Conservation (phyloP, 1,284 basidiomycete species). For the Sphagnurus paluster region DNA sequence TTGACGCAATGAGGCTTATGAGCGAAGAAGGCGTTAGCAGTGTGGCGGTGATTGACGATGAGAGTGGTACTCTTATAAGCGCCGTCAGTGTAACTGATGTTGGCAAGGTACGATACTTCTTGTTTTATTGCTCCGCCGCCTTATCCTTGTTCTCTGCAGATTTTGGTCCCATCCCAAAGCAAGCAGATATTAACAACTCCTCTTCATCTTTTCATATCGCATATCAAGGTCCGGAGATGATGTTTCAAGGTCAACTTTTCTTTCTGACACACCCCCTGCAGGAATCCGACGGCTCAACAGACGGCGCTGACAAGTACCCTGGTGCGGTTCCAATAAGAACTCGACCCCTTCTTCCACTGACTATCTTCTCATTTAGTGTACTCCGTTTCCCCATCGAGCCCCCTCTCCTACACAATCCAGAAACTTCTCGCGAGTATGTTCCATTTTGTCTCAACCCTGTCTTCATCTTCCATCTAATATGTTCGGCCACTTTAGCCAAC, state of each 20-base stretch:
- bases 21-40: slow-evolving; percentile 79
- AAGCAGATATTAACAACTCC: slow-evolving; percentile 69
- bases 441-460: not conserved
- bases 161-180: slow-evolving; percentile 73
- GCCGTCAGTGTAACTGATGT: slow-evolving; percentile 79
- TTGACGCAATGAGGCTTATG: slow-evolving; percentile 80
- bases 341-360: not conserved
- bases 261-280: slow-evolving; percentile 22
- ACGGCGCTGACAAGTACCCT: slow-evolving; percentile 74
- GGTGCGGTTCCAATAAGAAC: slow-evolving; percentile 37
- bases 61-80: slow-evolving; percentile 58
- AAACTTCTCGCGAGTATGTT: slow-evolving; percentile 75
- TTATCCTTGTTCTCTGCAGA: slow-evolving; percentile 33
- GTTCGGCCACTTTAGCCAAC: slow-evolving; percentile 51
- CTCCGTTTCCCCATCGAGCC: slow-evolving; percentile 62
- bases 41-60: slow-evolving; percentile 71
- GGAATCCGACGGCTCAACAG: slow-evolving; percentile 67
- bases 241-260: not conserved
- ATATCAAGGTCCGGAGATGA: slow-evolving; percentile 57
- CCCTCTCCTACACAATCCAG: slow-evolving; percentile 67
- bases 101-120: slow-evolving; percentile 49
- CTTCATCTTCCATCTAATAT: slow-evolving; percentile 1
- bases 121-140: slow-evolving; percentile 1
- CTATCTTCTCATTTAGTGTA: slow-evolving; percentile 52
- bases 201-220: slow-evolving; percentile 63